Conservation (phyloP, 148 eudicot genomes). For the Agrostemma githago region DNA sequence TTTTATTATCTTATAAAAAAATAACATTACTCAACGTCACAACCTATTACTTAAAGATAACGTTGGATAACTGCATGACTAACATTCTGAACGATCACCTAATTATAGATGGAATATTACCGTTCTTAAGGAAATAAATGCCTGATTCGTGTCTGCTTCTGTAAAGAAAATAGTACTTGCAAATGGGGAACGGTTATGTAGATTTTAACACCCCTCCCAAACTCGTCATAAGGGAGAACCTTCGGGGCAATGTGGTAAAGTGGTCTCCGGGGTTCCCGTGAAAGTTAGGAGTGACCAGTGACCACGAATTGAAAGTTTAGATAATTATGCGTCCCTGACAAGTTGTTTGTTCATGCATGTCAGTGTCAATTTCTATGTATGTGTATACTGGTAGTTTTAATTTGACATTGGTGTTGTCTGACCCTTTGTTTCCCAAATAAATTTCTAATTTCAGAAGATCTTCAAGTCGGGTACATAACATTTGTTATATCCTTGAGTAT, state of each 20-base stretch:
- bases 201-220: no score
- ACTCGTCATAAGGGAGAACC: no score
- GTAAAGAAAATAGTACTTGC: background rate
- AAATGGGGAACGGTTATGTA: background rate
- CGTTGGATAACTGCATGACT: constrained; percentile 2
- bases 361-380: background rate
- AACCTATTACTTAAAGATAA: background rate
- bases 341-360: background rate
- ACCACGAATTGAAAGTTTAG: background rate
- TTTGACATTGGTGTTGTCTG: constrained; percentile 3
- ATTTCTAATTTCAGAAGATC: constrained; percentile 42
- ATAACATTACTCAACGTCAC: background rate
- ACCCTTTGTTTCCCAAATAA: background rate
- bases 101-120: background rate
- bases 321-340: background rate
- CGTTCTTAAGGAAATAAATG: background rate
- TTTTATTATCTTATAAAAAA: no score
- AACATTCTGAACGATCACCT: background rate
- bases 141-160: constrained; percentile 1
- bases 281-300: background rate
- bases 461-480: constrained; percentile 51
- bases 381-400: background rate
- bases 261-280: background rate
- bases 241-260: background rate
- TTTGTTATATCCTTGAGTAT: constrained; percentile 54